These are phyloP conservation scores for Trichaptum fuscoviolaceum DNA, from an alignment of 768 basidiomycete genomes.

Conservation along the genomic window DNA sequence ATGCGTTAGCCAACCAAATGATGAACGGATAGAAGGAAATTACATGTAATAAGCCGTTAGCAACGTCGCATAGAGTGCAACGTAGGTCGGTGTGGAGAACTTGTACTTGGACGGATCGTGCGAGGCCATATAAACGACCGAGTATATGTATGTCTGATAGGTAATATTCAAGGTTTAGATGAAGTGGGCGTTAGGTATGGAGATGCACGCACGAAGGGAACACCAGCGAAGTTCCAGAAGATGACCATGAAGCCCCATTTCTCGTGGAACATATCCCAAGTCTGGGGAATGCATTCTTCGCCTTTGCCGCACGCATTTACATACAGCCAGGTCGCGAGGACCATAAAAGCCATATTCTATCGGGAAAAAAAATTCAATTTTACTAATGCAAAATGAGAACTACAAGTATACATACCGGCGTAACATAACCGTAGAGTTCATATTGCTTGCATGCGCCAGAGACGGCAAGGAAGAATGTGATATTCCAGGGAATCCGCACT, in stretches of 20 bases:
- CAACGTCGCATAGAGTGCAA: slow-evolving; percentile 69
- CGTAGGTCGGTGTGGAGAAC: slow-evolving; percentile 73
- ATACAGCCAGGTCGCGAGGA: slow-evolving; percentile 93
- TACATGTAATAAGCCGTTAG: slow-evolving; percentile 85
- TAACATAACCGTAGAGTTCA: slow-evolving; percentile 85
- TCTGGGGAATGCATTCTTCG: slow-evolving; percentile 92
- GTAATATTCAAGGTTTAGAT: slow-evolving; percentile 6
- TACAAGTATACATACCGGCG: slow-evolving; percentile 51
- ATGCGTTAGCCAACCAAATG: neutral
- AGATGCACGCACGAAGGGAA: slow-evolving; percentile 71
- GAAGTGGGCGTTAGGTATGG: neutral
- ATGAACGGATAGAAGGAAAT: slow-evolving; percentile 22
- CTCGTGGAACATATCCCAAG: slow-evolving; percentile 99
- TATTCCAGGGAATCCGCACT: slow-evolving; percentile 94
- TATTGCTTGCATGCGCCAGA: slow-evolving; percentile 96
- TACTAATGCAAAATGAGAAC: neutral
- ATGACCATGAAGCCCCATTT: slow-evolving; percentile 99
- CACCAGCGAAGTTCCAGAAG: slow-evolving; percentile 96
- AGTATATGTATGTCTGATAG: slow-evolving; percentile 88
- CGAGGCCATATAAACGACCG: slow-evolving; percentile 96
- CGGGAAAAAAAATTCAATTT: slow-evolving; percentile 1
- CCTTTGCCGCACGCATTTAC: slow-evolving; percentile 94
- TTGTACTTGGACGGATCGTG: slow-evolving; percentile 83
- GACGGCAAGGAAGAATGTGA: slow-evolving; percentile 89
- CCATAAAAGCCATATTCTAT: slow-evolving; percentile 96